Evolutionary conservation across 2,329 filamentous ascomycete genomes (phyloP).

Genomic region (Aspergillus flavus): DNA sequence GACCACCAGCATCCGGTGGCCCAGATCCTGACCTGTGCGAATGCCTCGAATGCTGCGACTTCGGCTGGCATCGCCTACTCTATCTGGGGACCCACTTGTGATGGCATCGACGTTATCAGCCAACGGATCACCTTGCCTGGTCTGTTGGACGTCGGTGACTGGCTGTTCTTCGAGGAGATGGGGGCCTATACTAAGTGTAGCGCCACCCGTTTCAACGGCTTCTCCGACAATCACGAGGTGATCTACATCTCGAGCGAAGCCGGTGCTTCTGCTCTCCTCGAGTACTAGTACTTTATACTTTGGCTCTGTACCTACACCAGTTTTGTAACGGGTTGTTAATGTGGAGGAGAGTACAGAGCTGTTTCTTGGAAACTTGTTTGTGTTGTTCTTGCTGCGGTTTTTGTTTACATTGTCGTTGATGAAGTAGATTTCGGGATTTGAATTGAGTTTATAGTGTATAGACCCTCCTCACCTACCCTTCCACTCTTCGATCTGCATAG

Average conservation of each 20-base stretch:
- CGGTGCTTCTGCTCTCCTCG: conserved; percentile 74
- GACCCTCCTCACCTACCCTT: background rate
- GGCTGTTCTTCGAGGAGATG: conserved; percentile 99
- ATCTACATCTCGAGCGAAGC: conserved; percentile 95
- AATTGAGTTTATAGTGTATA: background rate
- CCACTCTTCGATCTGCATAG: background rate
- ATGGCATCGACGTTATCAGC: conserved; percentile 94
- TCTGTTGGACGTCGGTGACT: conserved; percentile 87
- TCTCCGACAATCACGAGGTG: conserved; percentile 87
- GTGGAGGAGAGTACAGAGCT: background rate
- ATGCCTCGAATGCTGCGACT: conserved; percentile 40
- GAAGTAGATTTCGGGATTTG: conserved; percentile 11
- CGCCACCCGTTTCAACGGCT: conserved; percentile 96
- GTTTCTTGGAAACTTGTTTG: background rate
- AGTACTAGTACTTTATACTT: conserved; percentile 36
- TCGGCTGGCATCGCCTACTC: conserved; percentile 75
- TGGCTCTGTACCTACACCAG: background rate
- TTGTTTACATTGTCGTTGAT: conserved; percentile 2
- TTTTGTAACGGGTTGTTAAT: conserved; percentile 5
- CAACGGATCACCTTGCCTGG: conserved; percentile 76
- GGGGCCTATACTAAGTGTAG: conserved; percentile 98
- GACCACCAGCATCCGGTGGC: conserved; percentile 92
- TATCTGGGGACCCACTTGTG: conserved; percentile 97
- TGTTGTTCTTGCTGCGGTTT: conserved; percentile 5
- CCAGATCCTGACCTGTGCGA: conserved; percentile 71